Percentiles rank a stretch among this genome's conserved stretches.
phyloP scores from a whole-genome alignment of 192 early-diverging fungal species.

The Chytriomyces confervae region DNA sequence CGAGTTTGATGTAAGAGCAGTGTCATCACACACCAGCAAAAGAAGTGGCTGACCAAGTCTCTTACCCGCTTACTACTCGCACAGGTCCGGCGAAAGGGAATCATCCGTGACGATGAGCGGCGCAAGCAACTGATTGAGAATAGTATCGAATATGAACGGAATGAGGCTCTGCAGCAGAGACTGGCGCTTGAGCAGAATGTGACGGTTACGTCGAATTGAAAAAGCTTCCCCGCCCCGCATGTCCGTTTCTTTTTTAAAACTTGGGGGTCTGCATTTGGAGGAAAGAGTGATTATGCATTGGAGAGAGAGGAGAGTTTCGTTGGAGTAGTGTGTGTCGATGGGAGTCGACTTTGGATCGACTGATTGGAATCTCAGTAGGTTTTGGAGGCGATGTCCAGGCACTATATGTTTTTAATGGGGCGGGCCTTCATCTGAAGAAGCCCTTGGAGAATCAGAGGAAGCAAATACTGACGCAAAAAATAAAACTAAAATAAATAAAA shows the following conservation, averaged over 20 bases:
- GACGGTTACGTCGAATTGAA: slow-evolving; percentile 6
- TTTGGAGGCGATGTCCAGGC: too few relatives aligned
- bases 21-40: too few relatives aligned
- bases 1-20: slow-evolving; percentile 23
- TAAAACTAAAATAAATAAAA: too few relatives aligned
- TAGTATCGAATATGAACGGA: slow-evolving; percentile 32
- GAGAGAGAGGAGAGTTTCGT: too few relatives aligned
- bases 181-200: slow-evolving; percentile 26
- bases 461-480: neutral
- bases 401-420: too few relatives aligned
- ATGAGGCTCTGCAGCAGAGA: slow-evolving; percentile 20
- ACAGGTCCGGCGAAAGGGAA: slow-evolving; percentile 26
- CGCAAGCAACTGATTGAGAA: slow-evolving; percentile 30
- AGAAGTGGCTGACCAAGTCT: too few relatives aligned
- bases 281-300: too few relatives aligned
- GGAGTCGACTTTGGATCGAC: too few relatives aligned
- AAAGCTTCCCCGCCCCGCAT: neutral
- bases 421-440: neutral
- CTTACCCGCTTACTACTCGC: neutral
- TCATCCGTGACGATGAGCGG: slow-evolving; percentile 31
- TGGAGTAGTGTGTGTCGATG: too few relatives aligned
- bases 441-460: neutral
- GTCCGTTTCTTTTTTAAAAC: too few relatives aligned
- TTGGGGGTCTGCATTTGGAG: too few relatives aligned
- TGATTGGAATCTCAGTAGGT: too few relatives aligned